These are phyloP conservation scores for Monosporozyma unispora DNA, from an alignment of 805 yeast genomes.

Conservation along the genomic window DNA sequence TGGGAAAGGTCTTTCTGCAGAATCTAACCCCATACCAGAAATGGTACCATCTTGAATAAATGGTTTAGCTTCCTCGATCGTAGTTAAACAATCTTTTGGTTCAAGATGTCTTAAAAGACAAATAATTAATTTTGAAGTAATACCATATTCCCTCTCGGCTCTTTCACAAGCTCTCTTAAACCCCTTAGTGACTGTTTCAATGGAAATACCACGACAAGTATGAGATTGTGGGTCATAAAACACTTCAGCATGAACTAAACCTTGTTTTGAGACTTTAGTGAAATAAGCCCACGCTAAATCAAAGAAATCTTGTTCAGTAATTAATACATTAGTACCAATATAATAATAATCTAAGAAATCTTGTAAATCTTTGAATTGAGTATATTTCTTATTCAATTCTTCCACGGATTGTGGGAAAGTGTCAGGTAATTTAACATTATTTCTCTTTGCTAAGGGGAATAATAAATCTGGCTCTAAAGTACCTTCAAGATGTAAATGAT, in stretches of 20 bases:
- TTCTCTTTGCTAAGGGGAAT: conserved; percentile 60
- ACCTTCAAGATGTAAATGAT: conserved; percentile 79
- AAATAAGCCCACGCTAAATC: conserved; percentile 73
- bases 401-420: conserved; percentile 53
- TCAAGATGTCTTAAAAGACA: conserved; percentile 74
- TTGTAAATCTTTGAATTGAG: conserved; percentile 56
- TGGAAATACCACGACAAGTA: conserved; percentile 51
- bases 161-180: conserved; percentile 57
- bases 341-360: conserved; percentile 74
- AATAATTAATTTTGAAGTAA: conserved; percentile 68
- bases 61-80: conserved; percentile 45
- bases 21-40: conserved; percentile 75
- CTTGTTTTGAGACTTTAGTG: conserved; percentile 47
- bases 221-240: conserved; percentile 86
- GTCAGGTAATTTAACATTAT: conserved; percentile 50
- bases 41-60: conserved; percentile 50
- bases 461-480: conserved; percentile 69
- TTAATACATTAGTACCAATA: conserved; percentile 70
- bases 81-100: conserved; percentile 45
- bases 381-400: conserved; percentile 50
- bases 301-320: conserved; percentile 61
- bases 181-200: conserved; percentile 56
- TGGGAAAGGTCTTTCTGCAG: conserved; percentile 71
- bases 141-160: conserved; percentile 51
- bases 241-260: conserved; percentile 61